Conservation (phyloP, 2,329 filamentous ascomycete species). For the Fusarium sp. region DNA sequence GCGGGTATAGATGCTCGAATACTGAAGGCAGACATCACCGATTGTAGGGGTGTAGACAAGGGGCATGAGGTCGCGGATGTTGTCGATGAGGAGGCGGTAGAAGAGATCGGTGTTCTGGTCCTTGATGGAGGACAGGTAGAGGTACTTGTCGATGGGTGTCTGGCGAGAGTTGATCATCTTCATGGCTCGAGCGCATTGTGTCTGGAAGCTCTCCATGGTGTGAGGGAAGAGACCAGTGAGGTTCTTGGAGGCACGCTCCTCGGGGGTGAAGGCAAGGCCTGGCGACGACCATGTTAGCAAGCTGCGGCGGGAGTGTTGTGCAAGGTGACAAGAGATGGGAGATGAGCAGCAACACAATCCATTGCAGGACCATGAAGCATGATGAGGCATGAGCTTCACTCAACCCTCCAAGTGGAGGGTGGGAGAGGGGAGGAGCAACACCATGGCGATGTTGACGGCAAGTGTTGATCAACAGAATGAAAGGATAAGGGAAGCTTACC, state of each 20-base stretch:
- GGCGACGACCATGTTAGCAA: constrained; percentile 31
- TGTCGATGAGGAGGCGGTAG: constrained; percentile 85
- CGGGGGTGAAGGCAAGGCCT: constrained; percentile 77
- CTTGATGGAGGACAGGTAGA: constrained; percentile 84
- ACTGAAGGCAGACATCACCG: constrained; percentile 95
- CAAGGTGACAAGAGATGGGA: background rate
- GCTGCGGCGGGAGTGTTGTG: background rate
- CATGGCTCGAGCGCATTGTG: constrained; percentile 77
- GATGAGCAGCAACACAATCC: background rate
- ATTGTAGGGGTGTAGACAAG: constrained; percentile 92
- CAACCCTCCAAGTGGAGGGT: background rate
- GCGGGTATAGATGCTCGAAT: constrained; percentile 95
- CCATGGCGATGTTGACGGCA: constrained; percentile 22
- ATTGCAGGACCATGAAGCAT: background rate
- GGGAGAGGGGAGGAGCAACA: constrained; percentile 27
- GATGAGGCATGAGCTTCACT: background rate
- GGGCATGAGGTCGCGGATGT: constrained; percentile 84
- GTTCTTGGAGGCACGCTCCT: constrained; percentile 75
- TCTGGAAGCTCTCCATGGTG: constrained; percentile 73
- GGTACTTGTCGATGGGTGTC: constrained; percentile 85
- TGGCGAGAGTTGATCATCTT: constrained; percentile 80
- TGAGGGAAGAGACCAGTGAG: constrained; percentile 77
- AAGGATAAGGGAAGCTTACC: constrained; percentile 66
- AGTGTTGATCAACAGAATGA: constrained; percentile 28
- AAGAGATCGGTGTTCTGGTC: constrained; percentile 85